Conservation (phyloP, 2,329 filamentous ascomycete species). For the Proliferodiscus dingleyae region DNA sequence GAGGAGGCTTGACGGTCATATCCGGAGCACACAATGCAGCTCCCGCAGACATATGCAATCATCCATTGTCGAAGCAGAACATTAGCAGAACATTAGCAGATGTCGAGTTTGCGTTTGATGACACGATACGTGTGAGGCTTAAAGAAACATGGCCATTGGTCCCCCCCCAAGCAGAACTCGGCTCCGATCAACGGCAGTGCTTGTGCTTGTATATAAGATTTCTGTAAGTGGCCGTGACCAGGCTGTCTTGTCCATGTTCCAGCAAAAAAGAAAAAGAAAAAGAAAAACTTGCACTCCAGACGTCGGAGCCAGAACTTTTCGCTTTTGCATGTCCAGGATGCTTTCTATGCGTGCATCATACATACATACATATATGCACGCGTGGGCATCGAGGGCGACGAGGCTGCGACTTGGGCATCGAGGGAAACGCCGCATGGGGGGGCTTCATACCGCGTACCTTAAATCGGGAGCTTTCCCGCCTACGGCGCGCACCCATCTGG, state of each 20-base stretch:
- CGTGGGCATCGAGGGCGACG: background rate
- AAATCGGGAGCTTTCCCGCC: background rate
- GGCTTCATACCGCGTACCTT: constrained; percentile 9
- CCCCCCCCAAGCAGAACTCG: background rate
- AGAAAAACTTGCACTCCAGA: background rate
- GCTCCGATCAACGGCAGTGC: background rate
- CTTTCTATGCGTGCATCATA: constrained; percentile 5
- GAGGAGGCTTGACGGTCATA: no score
- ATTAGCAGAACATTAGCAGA: no score
- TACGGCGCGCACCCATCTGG: background rate
- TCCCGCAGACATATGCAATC: no score
- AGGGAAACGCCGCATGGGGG: constrained; percentile 1
- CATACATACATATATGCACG: no score
- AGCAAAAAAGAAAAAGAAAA: background rate
- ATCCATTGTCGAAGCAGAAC: no score
- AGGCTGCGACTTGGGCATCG: constrained; percentile 12
- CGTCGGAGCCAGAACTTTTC: constrained; percentile 4
- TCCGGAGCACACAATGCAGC: no score
- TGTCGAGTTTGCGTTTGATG: no score
- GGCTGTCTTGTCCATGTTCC: background rate
- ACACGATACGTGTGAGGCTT: constrained; percentile 3
- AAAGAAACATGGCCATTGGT: constrained; percentile 7
- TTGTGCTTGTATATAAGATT: constrained; percentile 3
- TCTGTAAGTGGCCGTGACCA: background rate
- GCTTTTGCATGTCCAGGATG: background rate